These are phyloP conservation scores for Phaffia australis DNA, from an alignment of 768 basidiomycete genomes.

Conservation along the genomic window DNA sequence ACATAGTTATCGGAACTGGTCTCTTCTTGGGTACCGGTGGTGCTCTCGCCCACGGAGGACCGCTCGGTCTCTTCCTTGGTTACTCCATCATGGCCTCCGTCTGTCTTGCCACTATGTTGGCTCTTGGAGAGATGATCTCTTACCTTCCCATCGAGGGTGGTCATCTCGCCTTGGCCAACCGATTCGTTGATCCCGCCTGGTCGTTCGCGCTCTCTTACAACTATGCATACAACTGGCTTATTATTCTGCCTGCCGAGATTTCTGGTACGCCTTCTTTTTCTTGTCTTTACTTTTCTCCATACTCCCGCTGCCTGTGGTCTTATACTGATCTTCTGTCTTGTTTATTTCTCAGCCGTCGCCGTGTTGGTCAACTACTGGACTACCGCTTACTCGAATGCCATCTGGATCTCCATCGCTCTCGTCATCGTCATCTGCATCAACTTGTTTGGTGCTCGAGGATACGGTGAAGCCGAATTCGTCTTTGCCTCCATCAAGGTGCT, in stretches of 20 bases:
- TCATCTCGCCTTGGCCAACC: slow-evolving; percentile 25
- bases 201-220: slow-evolving; percentile 24
- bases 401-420: slow-evolving; percentile 67
- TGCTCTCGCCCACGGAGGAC: slow-evolving; percentile 31
- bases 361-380: slow-evolving; percentile 33
- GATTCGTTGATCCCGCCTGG: slow-evolving; percentile 26
- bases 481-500: slow-evolving; percentile 92
- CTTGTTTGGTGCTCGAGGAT: slow-evolving; percentile 35
- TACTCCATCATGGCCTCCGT: slow-evolving; percentile 26
- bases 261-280: neutral
- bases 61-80: slow-evolving; percentile 29
- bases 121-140: slow-evolving; percentile 25
- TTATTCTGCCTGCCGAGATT: slow-evolving; percentile 25
- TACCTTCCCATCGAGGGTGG: slow-evolving; percentile 27
- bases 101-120: slow-evolving; percentile 21
- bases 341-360: slow-evolving; percentile 17
- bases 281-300: too few relatives aligned
- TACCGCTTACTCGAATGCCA: slow-evolving; percentile 51
- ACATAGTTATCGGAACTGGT: slow-evolving; percentile 28
- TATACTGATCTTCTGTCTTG: too few relatives aligned
- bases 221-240: slow-evolving; percentile 25
- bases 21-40: slow-evolving; percentile 32
- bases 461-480: slow-evolving; percentile 46
- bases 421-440: slow-evolving; percentile 57
- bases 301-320: too few relatives aligned